phyloP scores from a whole-genome alignment of 148 eudicot genomes.

The Fagopyrum tataricum region DNA sequence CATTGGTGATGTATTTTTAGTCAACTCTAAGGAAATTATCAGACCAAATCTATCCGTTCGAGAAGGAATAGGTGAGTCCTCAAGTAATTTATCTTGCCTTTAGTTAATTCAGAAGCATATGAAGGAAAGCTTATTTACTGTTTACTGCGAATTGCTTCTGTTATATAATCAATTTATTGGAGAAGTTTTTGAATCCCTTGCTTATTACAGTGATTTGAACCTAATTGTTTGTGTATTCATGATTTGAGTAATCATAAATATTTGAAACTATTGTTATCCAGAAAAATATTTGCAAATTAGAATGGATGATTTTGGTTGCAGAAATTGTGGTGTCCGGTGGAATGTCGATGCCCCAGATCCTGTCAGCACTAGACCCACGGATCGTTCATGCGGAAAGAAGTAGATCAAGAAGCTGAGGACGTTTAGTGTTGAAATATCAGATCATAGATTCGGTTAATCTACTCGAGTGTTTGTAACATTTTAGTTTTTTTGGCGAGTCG shows the following conservation, averaged over 20 bases:
- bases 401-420: conserved; percentile 50
- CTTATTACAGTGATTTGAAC: neutral
- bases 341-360: conserved; percentile 94
- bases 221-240: neutral
- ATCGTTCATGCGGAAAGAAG: conserved; percentile 46
- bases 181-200: neutral
- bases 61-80: conserved; percentile 59
- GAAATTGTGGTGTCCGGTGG: conserved; percentile 95
- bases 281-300: neutral
- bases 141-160: neutral
- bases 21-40: conserved; percentile 59
- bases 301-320: conserved; percentile 26
- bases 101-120: neutral
- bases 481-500: neutral
- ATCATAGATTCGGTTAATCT: conserved; percentile 5
- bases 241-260: neutral
- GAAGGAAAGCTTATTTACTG: neutral
- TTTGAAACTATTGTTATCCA: neutral
- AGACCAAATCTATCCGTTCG: conserved; percentile 69
- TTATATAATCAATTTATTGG: neutral
- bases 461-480: neutral
- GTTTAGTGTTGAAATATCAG: neutral
- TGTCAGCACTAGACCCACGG: conserved; percentile 56
- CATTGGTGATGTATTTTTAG: conserved; percentile 62
- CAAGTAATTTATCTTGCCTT: neutral